These are phyloP conservation scores for Paramyrothecium sp. DNA, from an alignment of 2,329 filamentous ascomycete genomes.

Conservation along the genomic window DNA sequence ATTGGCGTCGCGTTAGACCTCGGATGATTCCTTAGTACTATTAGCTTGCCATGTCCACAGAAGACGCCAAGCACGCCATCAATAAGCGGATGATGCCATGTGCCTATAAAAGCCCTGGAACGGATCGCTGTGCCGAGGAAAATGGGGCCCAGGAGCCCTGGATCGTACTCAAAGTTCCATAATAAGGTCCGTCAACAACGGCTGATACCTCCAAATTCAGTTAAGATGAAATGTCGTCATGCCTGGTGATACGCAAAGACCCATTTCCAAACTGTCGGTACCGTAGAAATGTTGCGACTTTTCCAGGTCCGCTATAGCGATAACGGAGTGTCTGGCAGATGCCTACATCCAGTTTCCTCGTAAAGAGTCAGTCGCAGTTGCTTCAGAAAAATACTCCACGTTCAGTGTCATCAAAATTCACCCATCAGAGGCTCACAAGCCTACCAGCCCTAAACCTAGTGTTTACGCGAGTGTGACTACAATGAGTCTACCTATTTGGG, in stretches of 20 bases:
- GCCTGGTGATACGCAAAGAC: background rate
- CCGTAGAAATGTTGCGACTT: too few species aligned
- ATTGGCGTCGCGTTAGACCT: background rate
- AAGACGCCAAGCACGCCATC: background rate
- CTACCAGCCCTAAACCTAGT: too few species aligned
- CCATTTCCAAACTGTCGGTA: background rate
- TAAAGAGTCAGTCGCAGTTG: too few species aligned
- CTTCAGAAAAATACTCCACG: too few species aligned
- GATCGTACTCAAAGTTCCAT: background rate
- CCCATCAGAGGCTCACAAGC: too few species aligned
- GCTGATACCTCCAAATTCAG: background rate
- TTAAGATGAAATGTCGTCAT: slow-evolving; percentile 2
- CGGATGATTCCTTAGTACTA: background rate
- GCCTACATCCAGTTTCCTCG: too few species aligned
- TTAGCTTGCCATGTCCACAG: background rate
- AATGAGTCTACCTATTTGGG: too few species aligned
- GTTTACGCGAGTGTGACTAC: too few species aligned
- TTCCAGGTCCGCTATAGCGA: too few species aligned
- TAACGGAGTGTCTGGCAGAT: too few species aligned
- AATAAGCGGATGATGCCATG: background rate
- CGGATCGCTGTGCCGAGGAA: background rate
- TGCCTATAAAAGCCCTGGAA: background rate
- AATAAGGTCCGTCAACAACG: background rate
- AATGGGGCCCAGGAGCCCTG: background rate
- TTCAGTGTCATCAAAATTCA: too few species aligned